Base-by-base conservation (phyloP, 2,329 filamentous ascomycete genomes). In the Aplosporella prunicola region DNA sequence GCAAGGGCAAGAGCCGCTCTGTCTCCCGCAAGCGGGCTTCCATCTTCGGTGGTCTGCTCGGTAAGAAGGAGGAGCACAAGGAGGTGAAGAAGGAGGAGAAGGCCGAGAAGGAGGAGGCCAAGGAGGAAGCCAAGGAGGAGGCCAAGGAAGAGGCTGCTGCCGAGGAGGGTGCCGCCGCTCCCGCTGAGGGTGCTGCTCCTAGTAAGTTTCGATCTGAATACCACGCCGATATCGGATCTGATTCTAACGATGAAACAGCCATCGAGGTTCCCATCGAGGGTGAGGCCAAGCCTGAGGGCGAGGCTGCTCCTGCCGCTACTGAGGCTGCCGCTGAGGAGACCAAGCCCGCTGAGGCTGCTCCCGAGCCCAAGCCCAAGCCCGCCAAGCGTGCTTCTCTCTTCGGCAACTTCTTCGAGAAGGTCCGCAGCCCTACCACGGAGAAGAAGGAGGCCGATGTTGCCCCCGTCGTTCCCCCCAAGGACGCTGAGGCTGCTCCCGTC, bases 311-410 rank as follows among this genome's bases (percentile, higher is more conserved):
- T 15, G 50, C 56, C 28, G 51, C 46, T 31, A 40, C 47, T 15
- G 49, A 54, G 45, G 51, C 53, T 35, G 52, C 55, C 22, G 35
- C 35, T 43, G 56, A 32, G 15, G 64, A 25, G 52, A 60, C 64
- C 3, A 70, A 74, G 49, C 51, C 57, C 35, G 46, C 44, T 52
- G 54, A 77, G 73, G 50, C 51, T 47, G 60, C 70, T 46, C 60
- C 62, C 36, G 68, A 72, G 47, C 51, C 56, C 44, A 60, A 60
- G 50, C 58, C 70, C 49, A 87, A 85, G 77, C 61, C 61, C 32
- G 71, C 76, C 63, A 93, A 93, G 82, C 83, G 86, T 62, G 78
- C 78, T 63, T 91, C 84, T 48, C 80, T 88, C 53, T 93, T 93
- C 64, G 77, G 76, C 51, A 79, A 77, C 54, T 78, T 84, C 57